These are phyloP conservation scores for Ustulina deusta DNA, from an alignment of 2,329 filamentous ascomycete genomes.

Conservation along the genomic window DNA sequence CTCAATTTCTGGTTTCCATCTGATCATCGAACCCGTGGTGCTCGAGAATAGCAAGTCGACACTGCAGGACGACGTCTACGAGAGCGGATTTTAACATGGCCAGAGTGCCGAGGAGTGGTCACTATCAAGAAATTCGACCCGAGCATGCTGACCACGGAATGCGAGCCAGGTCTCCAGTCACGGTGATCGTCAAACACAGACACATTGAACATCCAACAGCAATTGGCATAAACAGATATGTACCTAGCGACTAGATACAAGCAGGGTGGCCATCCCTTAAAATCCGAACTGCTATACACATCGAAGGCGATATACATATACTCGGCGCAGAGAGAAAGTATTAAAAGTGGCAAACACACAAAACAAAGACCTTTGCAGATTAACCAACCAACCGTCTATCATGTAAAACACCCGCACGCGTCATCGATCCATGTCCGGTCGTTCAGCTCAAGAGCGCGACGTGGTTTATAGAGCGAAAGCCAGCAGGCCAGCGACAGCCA, in stretches of 20 bases:
- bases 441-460: background rate
- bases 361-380: constrained; percentile 21
- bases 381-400: constrained; percentile 32
- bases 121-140: too few species aligned
- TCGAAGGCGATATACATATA: constrained; percentile 35
- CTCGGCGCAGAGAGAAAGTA: constrained; percentile 20
- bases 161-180: background rate
- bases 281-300: constrained; percentile 32
- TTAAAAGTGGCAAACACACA: constrained; percentile 11
- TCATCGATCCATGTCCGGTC: constrained; percentile 28
- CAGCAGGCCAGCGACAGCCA: constrained; percentile 36
- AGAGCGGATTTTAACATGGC: too few species aligned
- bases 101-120: too few species aligned
- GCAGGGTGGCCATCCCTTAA: constrained; percentile 17
- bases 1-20: too few species aligned
- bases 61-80: too few species aligned
- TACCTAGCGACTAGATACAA: constrained; percentile 31
- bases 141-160: too few species aligned
- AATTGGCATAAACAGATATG: constrained; percentile 28
- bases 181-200: background rate
- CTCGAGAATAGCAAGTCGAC: too few species aligned
- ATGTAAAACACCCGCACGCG: constrained; percentile 25
- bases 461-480: constrained; percentile 37
- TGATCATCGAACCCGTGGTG: too few species aligned
- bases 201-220: constrained; percentile 11